Percentiles rank a stretch among this genome's conserved stretches.
phyloP scores from a whole-genome alignment of 257 asterid species.

The Solanum appendiculatum region DNA sequence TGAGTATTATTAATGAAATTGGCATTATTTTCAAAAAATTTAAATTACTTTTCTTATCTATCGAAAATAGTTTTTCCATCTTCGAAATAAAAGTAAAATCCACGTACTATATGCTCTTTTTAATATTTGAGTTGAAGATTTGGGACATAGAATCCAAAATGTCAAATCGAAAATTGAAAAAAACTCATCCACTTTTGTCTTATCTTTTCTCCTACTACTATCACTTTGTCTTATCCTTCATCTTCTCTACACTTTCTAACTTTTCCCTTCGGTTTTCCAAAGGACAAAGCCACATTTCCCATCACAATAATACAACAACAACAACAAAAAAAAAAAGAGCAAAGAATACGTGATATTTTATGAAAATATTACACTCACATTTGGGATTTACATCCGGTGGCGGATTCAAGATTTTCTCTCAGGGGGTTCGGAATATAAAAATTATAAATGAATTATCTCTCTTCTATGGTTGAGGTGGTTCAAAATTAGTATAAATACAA shows the following conservation, averaged over 20 bases:
- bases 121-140: not conserved
- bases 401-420: no score
- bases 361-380: not conserved
- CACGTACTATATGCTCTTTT: not conserved
- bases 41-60: no score
- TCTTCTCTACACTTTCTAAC: not conserved
- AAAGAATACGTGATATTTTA: not conserved
- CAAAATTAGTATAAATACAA: no score
- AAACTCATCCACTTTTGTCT: not conserved
- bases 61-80: not conserved
- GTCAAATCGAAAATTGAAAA: slow-evolving; percentile 12
- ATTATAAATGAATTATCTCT: no score
- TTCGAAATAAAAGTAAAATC: no score
- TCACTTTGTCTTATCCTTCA: not conserved
- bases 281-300: not conserved
- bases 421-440: no score
- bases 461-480: no score
- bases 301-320: not conserved
- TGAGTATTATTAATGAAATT: no score
- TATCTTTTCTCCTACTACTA: not conserved
- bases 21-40: no score
- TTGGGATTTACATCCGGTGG: not conserved
- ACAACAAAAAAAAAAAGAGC: not conserved
- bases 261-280: not conserved
- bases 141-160: slow-evolving; percentile 6